Conservation (phyloP, 2,329 filamentous ascomycete species). For the Sporothrix inflata region DNA sequence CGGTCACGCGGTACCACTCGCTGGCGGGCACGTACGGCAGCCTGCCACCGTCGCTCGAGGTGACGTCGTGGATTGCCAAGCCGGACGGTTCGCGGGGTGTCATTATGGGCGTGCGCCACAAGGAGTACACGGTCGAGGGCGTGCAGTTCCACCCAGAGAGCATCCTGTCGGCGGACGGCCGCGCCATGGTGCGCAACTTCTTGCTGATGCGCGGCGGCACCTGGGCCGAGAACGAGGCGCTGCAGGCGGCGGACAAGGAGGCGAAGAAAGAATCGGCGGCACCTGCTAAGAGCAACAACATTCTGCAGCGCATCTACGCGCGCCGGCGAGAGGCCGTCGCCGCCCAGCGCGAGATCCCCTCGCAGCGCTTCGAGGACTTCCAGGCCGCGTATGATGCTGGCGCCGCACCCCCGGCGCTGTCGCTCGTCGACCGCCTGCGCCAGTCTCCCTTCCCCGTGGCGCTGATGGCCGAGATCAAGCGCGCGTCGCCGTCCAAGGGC, state of each 20-base stretch:
- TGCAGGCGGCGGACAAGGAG: conserved; percentile 49
- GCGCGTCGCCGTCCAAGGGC: conserved; percentile 94
- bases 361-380: conserved; percentile 78
- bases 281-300: conserved; percentile 71
- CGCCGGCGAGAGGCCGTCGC: conserved; percentile 76
- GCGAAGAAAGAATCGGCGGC: conserved; percentile 35
- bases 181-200: conserved; percentile 91
- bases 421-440: conserved; percentile 76
- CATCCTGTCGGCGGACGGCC: conserved; percentile 87
- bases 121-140: conserved; percentile 86
- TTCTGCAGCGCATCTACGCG: conserved; percentile 87
- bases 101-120: conserved; percentile 97
- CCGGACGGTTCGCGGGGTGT: conserved; percentile 79
- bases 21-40: conserved; percentile 89
- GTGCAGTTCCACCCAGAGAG: conserved; percentile 99
- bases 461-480: conserved; percentile 96
- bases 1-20: conserved; percentile 94
- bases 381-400: conserved; percentile 85
- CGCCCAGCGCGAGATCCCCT: conserved; percentile 82
- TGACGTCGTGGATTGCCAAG: conserved; percentile 84
- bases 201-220: conserved; percentile 84
- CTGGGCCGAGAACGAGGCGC: conserved; percentile 77
- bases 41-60: conserved; percentile 80
- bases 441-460: conserved; percentile 87
- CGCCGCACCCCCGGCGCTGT: conserved; percentile 80